Evolutionary conservation across 257 asterid species (phyloP), one percentile per base, ranked within the genome.

Genomic region (Cordia subcordata): DNA sequence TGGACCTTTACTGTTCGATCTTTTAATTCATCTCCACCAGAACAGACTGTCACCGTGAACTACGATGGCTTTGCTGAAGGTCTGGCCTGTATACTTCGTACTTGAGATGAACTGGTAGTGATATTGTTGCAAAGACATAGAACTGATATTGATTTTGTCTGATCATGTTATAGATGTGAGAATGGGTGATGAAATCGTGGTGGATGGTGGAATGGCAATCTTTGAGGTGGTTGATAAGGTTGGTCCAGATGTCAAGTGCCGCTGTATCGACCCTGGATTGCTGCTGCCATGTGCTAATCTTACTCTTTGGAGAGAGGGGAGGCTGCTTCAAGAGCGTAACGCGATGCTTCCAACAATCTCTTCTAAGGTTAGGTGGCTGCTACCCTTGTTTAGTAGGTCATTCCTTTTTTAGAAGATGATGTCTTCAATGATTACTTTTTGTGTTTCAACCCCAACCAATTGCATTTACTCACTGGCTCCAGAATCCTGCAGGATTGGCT

Each of bases 171-270:
- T 94, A 92, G 47, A 42, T 42, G 47, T 42, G 4, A 10, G 15
- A 42, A 12, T 42, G 15, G 47, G 47, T 10, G 47, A 42, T 42
- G 47, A 42, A 42, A 42, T 42, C 12, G 47, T 42, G 4, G 47
- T 42, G 47, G 47, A 42, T 42, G 47, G 47, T 75, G 96, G 99
- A 65, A 92, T 92, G 99, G 99, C 86, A 66, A 83, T 96, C 70
- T 92, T 88, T 81, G 97, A 92, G 68, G 97, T 92, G 77, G 76
- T 84, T 47, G 98, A 92, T 76, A 92, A 82, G 79, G 78, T 88
- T 60, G 98, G 98, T 70, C 99, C 99, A 42, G 99, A 92, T 79
- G 99, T 92, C 22, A 86, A 81, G 72, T 92, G 99, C 74, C 77
- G 64, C 39, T 92, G 99, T 69, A 88, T 96, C 2, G 99, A 92